phyloP scores from a whole-genome alignment of 2,329 filamentous ascomycete species.

The Cladosporium sp. region DNA sequence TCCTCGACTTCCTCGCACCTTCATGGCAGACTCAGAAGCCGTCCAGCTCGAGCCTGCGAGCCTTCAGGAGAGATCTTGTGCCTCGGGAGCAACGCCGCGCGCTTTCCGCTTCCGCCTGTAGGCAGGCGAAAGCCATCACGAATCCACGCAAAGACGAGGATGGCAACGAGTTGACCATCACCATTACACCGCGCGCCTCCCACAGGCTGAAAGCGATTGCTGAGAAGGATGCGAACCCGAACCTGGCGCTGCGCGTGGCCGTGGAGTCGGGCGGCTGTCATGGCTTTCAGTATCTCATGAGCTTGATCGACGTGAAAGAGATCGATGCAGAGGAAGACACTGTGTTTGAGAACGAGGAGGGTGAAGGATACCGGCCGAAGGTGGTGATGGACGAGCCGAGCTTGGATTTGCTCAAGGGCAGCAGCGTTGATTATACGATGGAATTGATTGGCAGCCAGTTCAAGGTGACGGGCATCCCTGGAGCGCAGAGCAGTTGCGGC shows the following conservation, averaged over 20 bases:
- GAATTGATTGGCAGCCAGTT: slow-evolving; percentile 94
- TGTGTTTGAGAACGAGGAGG: slow-evolving; percentile 63
- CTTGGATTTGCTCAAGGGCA: slow-evolving; percentile 81
- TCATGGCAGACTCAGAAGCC: slow-evolving; percentile 19
- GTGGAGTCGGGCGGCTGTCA: slow-evolving; percentile 94
- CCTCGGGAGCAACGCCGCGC: background rate
- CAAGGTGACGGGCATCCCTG: slow-evolving; percentile 90
- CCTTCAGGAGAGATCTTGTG: background rate
- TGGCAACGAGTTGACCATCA: slow-evolving; percentile 74
- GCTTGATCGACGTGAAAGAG: slow-evolving; percentile 57
- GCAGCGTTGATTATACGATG: slow-evolving; percentile 93
- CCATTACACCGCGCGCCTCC: slow-evolving; percentile 77
- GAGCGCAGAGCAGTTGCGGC: slow-evolving; percentile 88
- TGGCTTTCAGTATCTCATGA: slow-evolving; percentile 97
- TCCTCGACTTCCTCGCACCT: slow-evolving; percentile 32
- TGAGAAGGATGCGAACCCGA: slow-evolving; percentile 55
- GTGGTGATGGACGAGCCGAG: slow-evolving; percentile 85
- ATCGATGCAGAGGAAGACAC: slow-evolving; percentile 73
- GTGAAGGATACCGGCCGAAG: slow-evolving; percentile 56
- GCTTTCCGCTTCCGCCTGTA: slow-evolving; percentile 16
- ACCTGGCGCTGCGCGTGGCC: slow-evolving; percentile 80
- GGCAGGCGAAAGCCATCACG: slow-evolving; percentile 35
- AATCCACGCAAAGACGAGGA: slow-evolving; percentile 78
- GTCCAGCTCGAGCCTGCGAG: background rate
- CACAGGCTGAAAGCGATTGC: slow-evolving; percentile 63